Conservation (phyloP, 2,329 filamentous ascomycete species). For the Clathrospora elynae region DNA sequence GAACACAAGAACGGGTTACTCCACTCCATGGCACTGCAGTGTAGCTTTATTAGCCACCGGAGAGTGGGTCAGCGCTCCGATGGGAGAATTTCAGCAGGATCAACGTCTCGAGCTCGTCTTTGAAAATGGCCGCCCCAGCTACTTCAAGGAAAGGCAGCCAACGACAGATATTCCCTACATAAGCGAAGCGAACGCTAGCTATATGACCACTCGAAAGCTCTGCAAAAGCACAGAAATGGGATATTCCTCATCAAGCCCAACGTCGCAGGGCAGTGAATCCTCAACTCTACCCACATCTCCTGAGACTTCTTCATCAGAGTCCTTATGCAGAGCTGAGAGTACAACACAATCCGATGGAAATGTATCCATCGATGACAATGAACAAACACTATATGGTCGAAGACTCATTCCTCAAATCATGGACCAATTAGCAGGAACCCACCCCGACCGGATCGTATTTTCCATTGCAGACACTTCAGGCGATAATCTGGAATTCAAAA, state of each 20-base stretch:
- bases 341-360: background rate
- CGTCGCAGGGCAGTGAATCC: conserved; percentile 3
- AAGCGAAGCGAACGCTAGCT: conserved; percentile 4
- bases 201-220: conserved; percentile 6
- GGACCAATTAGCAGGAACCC: conserved; percentile 20
- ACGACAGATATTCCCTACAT: conserved; percentile 8
- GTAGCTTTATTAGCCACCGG: conserved; percentile 21
- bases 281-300: conserved; percentile 9
- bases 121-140: conserved; percentile 23
- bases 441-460: conserved; percentile 30
- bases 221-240: conserved; percentile 9
- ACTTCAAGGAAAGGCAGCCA: conserved; percentile 25
- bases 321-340: background rate
- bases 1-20: conserved; percentile 18
- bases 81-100: conserved; percentile 13
- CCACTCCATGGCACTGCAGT: conserved; percentile 30
- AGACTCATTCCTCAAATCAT: conserved; percentile 33
- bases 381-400: conserved; percentile 13
- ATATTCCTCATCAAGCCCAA: conserved; percentile 11
- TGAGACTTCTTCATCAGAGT: background rate
- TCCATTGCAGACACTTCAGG: conserved; percentile 13
- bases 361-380: background rate
- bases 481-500: conserved; percentile 19
- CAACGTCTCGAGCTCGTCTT: conserved; percentile 23
- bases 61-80: conserved; percentile 12